Base-by-base conservation (phyloP, 805 yeast species). In the Metschnikowia noctiluminum region DNA sequence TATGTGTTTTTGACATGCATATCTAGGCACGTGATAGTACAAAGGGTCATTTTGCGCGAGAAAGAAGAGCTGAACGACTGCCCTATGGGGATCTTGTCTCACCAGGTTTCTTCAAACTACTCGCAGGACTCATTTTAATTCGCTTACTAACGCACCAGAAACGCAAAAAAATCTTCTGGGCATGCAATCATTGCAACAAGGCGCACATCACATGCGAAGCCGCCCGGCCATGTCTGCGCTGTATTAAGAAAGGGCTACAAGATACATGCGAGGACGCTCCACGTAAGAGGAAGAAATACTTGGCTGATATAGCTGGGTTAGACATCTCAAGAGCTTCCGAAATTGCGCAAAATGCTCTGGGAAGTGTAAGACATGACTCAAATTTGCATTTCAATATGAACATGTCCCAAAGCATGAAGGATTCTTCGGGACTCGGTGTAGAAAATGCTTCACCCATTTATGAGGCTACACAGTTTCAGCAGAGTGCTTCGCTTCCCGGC, bases 151-250 rank as follows among this genome's bases (percentile, higher is more conserved):
- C 50, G 14, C 15, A 6, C 11, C 46, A 56, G 59, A 56, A 54
- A 54, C 58, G 76, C 38, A 78, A 78, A 59, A 91, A 91, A 62
- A 91, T 94, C 0, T 74, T 84, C 7, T 74, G 96, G 48, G 98
- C 99, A 6, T 92, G 99, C 58, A 80, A 81, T 37, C 94, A 91
- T 67, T 92, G 99, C 62, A 90, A 91, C 51, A 80, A 82, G 58
- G 87, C 96, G 2, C 99, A 92, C 64, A 81, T 91, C 75, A 88
- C 97, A 0, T 92, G 99, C 65, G 97, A 91, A 58, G 80, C 83
- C 48, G 78, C 70, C 62, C 79, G 96, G 35, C 96, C 96, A 0
- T 92, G 99, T 60, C 76, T 77, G 46, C 66, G 96, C 43, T 92
- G 99, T 65, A 64, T 85, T 3, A 74, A 73, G 28, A 75, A 89